Conservation (phyloP, 2,329 filamentous ascomycete species). For the Diaporthe batatas region DNA sequence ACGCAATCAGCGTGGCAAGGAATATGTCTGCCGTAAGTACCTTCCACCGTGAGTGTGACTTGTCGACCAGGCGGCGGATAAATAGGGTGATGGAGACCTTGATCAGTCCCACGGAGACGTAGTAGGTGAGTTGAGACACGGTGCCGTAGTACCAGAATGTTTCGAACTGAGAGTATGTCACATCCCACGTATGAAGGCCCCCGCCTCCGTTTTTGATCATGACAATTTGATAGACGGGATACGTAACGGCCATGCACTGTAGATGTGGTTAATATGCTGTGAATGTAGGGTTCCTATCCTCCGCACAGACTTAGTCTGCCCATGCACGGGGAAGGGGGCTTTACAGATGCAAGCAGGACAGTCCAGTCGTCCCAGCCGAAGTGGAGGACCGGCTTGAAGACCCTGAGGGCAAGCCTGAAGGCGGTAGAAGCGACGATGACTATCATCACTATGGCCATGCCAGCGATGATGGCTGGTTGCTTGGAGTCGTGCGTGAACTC, state of each 20-base stretch:
- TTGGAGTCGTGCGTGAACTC: conserved; percentile 35
- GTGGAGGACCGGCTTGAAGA: conserved; percentile 22
- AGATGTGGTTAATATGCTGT: background rate
- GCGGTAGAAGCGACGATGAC: conserved; percentile 33
- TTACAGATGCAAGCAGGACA: conserved; percentile 40
- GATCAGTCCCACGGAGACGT: conserved; percentile 40
- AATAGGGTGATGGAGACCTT: conserved; percentile 47
- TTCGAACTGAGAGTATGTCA: conserved; percentile 35
- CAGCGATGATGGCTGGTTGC: conserved; percentile 33
- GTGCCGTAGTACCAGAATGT: conserved; percentile 24
- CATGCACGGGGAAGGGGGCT: conserved; percentile 3
- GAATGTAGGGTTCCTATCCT: background rate
- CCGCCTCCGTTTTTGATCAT: conserved; percentile 36
- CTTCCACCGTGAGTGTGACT: conserved; percentile 45
- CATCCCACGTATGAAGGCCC: conserved; percentile 39
- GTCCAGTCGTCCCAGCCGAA: conserved; percentile 41
- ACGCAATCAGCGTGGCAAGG: conserved; percentile 46
- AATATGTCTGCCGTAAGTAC: conserved; percentile 48
- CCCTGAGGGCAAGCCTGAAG: conserved; percentile 32
- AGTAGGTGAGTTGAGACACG: conserved; percentile 15
- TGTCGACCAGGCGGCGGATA: conserved; percentile 43
- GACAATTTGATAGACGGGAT: conserved; percentile 25
- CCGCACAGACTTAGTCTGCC: background rate
- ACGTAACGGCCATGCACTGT: conserved; percentile 1
- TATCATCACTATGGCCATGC: conserved; percentile 37